phyloP scores from a whole-genome alignment of 2,329 filamentous ascomycete species.

The Colletotrichum sp. region DNA sequence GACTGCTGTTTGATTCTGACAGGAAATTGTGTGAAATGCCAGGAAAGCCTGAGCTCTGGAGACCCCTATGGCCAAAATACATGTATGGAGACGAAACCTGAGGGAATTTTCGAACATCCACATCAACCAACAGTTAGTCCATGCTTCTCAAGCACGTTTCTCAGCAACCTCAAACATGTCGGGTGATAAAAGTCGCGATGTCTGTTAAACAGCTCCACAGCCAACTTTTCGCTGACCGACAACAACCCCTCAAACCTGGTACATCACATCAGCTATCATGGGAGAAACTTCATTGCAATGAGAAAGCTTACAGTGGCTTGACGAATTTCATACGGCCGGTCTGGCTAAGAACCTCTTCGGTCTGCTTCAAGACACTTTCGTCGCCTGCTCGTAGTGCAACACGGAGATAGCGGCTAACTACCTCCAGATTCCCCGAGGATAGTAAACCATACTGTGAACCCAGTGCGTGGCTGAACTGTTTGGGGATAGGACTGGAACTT shows the following conservation, averaged over 20 bases:
- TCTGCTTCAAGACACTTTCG: background rate
- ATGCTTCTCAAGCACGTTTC: background rate
- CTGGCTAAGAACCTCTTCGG: background rate
- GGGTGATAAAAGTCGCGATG: slow-evolving; percentile 2
- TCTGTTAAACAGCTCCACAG: background rate
- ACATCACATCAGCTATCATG: background rate
- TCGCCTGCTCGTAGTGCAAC: background rate
- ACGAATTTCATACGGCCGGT: slow-evolving; percentile 10
- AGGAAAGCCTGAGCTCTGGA: background rate
- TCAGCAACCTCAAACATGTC: background rate
- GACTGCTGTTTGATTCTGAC: background rate
- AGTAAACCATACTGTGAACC: background rate
- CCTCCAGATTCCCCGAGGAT: background rate
- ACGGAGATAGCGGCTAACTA: background rate
- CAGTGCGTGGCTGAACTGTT: background rate
- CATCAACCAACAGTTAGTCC: background rate
- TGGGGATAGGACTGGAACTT: background rate
- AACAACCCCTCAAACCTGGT: background rate
- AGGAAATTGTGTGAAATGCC: background rate
- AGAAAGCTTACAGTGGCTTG: background rate
- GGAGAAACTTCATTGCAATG: background rate
- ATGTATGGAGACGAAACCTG: background rate
- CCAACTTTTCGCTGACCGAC: background rate
- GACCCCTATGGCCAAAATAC: too few relatives aligned
- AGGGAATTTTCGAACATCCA: background rate